phyloP scores from a whole-genome alignment of 2,329 filamentous ascomycete genomes.

The Fusarium vanettenii region DNA sequence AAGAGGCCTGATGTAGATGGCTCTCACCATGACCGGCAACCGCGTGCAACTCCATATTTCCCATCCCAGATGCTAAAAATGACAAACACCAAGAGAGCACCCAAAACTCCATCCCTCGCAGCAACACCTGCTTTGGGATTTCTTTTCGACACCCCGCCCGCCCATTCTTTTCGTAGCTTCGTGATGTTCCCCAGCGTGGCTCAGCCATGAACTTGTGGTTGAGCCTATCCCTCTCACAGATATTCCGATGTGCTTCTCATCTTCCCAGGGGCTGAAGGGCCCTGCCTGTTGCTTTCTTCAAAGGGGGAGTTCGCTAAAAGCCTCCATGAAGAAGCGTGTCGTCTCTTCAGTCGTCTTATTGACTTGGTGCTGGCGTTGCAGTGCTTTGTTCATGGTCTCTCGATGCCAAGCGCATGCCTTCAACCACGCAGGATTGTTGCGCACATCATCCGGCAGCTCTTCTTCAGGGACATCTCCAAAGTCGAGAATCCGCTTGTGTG shows the following conservation, averaged over 20 bases:
- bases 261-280: not conserved
- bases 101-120: not conserved
- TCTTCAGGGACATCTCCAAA: constrained; percentile 53
- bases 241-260: not conserved
- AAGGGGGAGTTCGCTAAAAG: constrained; percentile 1
- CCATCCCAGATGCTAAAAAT: not conserved
- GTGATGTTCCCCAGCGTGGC: not conserved
- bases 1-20: not conserved
- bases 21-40: not conserved
- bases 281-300: not conserved
- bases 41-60: not conserved
- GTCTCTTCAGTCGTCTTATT: constrained; percentile 38
- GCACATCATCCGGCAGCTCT: constrained; percentile 58
- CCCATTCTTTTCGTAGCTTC: not conserved
- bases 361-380: constrained; percentile 18
- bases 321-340: constrained; percentile 32
- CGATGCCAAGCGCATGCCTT: constrained; percentile 54
- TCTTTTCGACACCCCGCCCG: not conserved
- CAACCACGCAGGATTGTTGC: constrained; percentile 58
- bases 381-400: constrained; percentile 39
- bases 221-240: not conserved
- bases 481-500: constrained; percentile 45
- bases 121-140: not conserved
- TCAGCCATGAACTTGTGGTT: too few relatives aligned
- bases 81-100: not conserved